Evolutionary conservation across 768 basidiomycete genomes (phyloP).

Genomic region (Boletus fagicola): DNA sequence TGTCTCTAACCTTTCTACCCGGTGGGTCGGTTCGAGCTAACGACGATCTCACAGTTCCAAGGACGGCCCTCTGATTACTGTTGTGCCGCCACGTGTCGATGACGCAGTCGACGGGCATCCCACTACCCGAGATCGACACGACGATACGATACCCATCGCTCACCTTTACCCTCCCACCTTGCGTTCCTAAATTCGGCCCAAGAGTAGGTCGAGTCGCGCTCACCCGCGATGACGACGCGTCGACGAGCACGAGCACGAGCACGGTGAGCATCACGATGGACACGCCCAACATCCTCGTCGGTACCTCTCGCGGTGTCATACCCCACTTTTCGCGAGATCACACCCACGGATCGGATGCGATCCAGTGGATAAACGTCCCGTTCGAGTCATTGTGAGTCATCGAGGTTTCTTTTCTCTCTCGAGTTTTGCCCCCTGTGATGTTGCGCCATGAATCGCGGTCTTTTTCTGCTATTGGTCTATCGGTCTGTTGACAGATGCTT

Average conservation of each 20-base stretch:
- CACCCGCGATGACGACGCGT: conserved; percentile 6
- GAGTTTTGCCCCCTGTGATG: not conserved
- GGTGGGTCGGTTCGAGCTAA: not conserved
- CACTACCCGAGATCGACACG: not conserved
- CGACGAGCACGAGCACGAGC: not conserved
- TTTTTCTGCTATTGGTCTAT: not conserved
- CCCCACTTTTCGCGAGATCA: conserved; percentile 75
- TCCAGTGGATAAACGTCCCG: conserved; percentile 66
- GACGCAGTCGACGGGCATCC: conserved; percentile 2
- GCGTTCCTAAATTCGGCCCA: conserved; percentile 23
- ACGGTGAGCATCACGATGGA: conserved; percentile 37
- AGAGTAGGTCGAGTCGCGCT: conserved; percentile 26
- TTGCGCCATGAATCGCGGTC: not conserved
- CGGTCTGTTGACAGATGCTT: not conserved
- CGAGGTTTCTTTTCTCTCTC: not conserved
- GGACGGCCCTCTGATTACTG: not conserved
- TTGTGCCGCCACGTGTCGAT: conserved; percentile 1
- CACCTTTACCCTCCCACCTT: conserved; percentile 14
- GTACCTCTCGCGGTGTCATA: conserved; percentile 70
- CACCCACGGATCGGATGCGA: conserved; percentile 41
- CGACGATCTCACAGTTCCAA: not conserved
- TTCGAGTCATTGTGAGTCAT: conserved; percentile 79
- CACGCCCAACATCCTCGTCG: conserved; percentile 62
- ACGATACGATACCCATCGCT: conserved; percentile 14
- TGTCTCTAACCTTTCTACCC: not conserved